phyloP scores from a whole-genome alignment of 2,329 filamentous ascomycete species.

The Diplodia scrobiculata region DNA sequence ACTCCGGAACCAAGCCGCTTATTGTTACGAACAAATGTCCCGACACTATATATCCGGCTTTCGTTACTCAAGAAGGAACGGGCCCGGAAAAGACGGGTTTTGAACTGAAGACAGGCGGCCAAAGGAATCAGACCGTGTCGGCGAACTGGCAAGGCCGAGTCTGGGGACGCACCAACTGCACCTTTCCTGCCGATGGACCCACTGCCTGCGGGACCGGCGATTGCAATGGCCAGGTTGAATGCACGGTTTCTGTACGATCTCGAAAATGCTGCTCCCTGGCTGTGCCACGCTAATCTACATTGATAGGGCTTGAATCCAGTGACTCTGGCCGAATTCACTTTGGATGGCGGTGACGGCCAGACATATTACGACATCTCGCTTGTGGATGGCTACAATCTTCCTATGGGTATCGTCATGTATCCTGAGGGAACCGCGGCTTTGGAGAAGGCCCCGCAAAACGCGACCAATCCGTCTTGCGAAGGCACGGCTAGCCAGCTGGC shows the following conservation, averaged over 20 bases:
- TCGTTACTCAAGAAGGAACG: constrained; percentile 71
- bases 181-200: constrained; percentile 58
- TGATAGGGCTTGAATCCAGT: constrained; percentile 70
- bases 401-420: constrained; percentile 60
- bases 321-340: constrained; percentile 78
- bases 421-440: constrained; percentile 62
- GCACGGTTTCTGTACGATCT: constrained; percentile 65
- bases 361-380: constrained; percentile 84
- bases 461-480: constrained; percentile 76
- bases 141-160: constrained; percentile 78
- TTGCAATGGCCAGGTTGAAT: constrained; percentile 70
- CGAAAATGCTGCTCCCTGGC: constrained; percentile 29
- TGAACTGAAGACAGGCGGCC: constrained; percentile 61
- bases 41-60: constrained; percentile 73
- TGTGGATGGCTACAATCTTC: constrained; percentile 82
- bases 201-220: constrained; percentile 73
- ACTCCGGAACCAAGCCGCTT: constrained; percentile 52
- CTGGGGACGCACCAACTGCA: constrained; percentile 84
- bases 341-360: constrained; percentile 67
- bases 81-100: constrained; percentile 71
- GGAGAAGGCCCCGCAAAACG: constrained; percentile 68
- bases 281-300: neutral
- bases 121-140: constrained; percentile 65
- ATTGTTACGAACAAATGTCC: constrained; percentile 71
- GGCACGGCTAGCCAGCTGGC: constrained; percentile 66